phyloP scores from a whole-genome alignment of 768 basidiomycete genomes.

The Porphyrellus cyaneotinctus region DNA sequence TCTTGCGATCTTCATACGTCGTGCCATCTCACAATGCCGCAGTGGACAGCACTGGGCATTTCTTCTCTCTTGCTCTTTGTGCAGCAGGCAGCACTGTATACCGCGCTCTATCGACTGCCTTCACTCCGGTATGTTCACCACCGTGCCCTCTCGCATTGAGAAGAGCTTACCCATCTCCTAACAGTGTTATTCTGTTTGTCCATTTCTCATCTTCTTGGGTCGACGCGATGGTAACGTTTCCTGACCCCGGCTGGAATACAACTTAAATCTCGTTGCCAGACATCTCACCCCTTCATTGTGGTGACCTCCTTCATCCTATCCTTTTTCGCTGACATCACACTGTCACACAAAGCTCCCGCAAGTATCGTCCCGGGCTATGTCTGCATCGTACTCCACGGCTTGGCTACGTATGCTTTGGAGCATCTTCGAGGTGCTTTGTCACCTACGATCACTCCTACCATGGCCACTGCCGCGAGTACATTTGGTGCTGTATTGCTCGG shows the following conservation, averaged over 20 bases:
- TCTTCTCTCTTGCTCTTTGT: slow-evolving; percentile 65
- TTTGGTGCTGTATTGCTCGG: slow-evolving; percentile 62
- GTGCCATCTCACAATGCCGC: slow-evolving; percentile 8
- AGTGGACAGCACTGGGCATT: slow-evolving; percentile 73
- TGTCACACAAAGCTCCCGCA: slow-evolving; percentile 39
- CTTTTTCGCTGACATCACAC: slow-evolving; percentile 50
- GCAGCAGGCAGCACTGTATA: slow-evolving; percentile 63
- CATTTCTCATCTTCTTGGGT: slow-evolving; percentile 71
- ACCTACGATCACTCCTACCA: slow-evolving; percentile 53
- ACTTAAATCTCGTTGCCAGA: slow-evolving; percentile 32
- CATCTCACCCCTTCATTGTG: slow-evolving; percentile 47
- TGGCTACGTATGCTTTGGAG: slow-evolving; percentile 58
- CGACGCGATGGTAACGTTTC: slow-evolving; percentile 45
- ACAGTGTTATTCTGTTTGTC: slow-evolving; percentile 63
- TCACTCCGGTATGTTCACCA: slow-evolving; percentile 53
- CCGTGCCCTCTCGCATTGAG: background rate
- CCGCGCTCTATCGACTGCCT: slow-evolving; percentile 64
- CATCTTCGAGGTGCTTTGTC: slow-evolving; percentile 57
- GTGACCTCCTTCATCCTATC: slow-evolving; percentile 49
- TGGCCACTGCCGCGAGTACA: slow-evolving; percentile 52
- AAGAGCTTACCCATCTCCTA: background rate
- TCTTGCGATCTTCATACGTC: slow-evolving; percentile 3
- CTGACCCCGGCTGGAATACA: slow-evolving; percentile 38
- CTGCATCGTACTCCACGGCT: slow-evolving; percentile 55
- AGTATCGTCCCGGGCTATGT: slow-evolving; percentile 58